Evolutionary conservation across 495 filamentous ascomycete genomes (phyloP), one percentile per base, ranked within the genome.

Genomic region (Aspergillus bridgeri): DNA sequence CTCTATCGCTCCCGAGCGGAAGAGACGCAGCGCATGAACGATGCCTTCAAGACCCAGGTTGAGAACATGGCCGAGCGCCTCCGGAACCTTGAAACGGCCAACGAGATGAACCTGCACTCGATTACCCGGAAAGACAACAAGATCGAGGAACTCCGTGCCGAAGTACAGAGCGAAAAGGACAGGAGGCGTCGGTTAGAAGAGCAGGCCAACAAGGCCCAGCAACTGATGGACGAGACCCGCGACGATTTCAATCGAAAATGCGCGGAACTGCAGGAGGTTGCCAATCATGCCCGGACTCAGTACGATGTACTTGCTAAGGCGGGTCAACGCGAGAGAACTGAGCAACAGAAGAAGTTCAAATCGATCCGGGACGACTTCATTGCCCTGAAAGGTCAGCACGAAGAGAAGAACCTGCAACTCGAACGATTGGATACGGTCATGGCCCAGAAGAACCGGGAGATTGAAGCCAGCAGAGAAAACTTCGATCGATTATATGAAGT

Each of bases 61-160:
- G 84, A 90, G 50, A 83, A 84, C 57, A 74, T 83, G 63, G 62
- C 81, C 42, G 79, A 81, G 38, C 72, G 74, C 6, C 66, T 78
- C 9, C 85, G 87, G 18, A 87, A 90, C 61, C 81, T 89, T 22
- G 82, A 81, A 60, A 80, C 85, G 42, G 75, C 89, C 63, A 77
- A 91, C 53, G 90, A 94, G 55, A 85, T 84, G 21, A 88, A 89
- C 59, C 86, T 89, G 59, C 82, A 82, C 19, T 82, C 89, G 1
- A 79, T 94, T 6, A 81, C 84, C 46, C 83, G 88, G 44, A 91
- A 90, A 62, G 90, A 94, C 60, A 83, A 89, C 6, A 91, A 91
- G 67, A 83, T 96, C 3, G 88, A 91, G 58, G 84, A 88, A 54
- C 66, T 92, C 47, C 85, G 87, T 57, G 75, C 75, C 1, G 80